Evolutionary conservation across 176 grass and related monocot species (phyloP).

Genomic region (Saccharum officinarum): DNA sequence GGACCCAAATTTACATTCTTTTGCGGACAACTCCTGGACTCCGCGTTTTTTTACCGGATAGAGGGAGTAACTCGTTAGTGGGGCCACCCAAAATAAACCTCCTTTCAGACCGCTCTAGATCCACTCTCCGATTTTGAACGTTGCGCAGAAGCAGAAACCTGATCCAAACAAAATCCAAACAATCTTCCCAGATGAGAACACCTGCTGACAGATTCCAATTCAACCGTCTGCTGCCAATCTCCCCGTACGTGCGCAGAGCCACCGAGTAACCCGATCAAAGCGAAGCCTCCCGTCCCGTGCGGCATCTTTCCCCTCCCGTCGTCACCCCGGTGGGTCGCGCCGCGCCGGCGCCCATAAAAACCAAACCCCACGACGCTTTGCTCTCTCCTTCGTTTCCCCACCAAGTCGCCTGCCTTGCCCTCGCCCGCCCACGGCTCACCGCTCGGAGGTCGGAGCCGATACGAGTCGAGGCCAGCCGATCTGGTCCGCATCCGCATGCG

Average conservation of each 20-base stretch:
- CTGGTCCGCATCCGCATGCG: conserved; percentile 19
- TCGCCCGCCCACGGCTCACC: conserved; percentile 5
- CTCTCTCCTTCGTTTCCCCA: background rate
- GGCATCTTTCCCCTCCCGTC: no score
- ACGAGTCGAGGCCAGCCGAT: conserved; percentile 5
- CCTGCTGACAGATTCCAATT: conserved; percentile 4
- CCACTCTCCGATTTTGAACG: background rate
- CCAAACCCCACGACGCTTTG: conserved; percentile 24
- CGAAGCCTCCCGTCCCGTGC: background rate
- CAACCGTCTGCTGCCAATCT: no score
- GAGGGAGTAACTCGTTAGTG: no score
- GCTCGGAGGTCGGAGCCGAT: background rate
- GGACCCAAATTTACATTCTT: no score
- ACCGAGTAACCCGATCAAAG: background rate
- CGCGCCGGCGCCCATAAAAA: conserved; percentile 38
- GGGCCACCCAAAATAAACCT: no score
- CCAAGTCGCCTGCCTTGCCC: background rate
- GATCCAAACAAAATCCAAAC: background rate
- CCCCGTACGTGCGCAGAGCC: conserved; percentile 1
- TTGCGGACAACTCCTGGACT: no score
- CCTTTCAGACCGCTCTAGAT: no score
- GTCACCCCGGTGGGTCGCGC: background rate
- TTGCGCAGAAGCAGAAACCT: background rate
- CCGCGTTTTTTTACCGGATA: no score
- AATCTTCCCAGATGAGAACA: background rate